Conservation (phyloP, 2,329 filamentous ascomycete species). For the Pseudocercospora crystallina region DNA sequence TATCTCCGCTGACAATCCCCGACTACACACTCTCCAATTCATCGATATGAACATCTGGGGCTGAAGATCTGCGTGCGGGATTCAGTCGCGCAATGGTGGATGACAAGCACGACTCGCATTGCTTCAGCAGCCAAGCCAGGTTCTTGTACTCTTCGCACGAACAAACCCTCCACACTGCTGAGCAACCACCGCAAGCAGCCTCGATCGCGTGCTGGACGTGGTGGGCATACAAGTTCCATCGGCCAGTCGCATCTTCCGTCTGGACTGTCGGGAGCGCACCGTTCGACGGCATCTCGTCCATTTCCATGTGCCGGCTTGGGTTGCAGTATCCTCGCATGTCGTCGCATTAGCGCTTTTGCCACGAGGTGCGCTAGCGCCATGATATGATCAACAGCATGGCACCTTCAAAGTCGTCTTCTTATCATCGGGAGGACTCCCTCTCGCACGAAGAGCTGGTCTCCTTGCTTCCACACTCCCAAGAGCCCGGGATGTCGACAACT, state of each 20-base stretch:
- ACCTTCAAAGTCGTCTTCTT: background rate
- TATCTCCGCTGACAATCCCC: background rate
- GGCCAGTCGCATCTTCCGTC: background rate
- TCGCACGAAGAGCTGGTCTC: background rate
- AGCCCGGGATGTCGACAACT: background rate
- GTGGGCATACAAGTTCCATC: background rate
- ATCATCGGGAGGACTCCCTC: background rate
- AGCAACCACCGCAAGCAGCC: background rate
- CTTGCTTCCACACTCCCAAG: background rate
- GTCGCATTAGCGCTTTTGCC: background rate
- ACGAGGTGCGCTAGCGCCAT: background rate
- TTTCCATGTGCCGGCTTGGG: background rate
- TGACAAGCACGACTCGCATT: conserved; percentile 12
- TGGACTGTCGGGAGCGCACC: background rate
- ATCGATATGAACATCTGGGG: background rate
- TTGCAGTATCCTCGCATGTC: background rate
- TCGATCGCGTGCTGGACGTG: background rate
- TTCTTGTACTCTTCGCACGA: background rate
- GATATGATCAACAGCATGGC: background rate
- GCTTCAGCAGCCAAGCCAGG: background rate
- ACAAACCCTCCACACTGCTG: background rate
- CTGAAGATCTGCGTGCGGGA: background rate
- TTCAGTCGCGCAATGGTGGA: conserved; percentile 16
- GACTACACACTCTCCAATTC: background rate
- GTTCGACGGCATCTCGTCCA: background rate